phyloP scores from a whole-genome alignment of 2,329 filamentous ascomycete genomes.

The Pseudopyricularia cyperi region DNA sequence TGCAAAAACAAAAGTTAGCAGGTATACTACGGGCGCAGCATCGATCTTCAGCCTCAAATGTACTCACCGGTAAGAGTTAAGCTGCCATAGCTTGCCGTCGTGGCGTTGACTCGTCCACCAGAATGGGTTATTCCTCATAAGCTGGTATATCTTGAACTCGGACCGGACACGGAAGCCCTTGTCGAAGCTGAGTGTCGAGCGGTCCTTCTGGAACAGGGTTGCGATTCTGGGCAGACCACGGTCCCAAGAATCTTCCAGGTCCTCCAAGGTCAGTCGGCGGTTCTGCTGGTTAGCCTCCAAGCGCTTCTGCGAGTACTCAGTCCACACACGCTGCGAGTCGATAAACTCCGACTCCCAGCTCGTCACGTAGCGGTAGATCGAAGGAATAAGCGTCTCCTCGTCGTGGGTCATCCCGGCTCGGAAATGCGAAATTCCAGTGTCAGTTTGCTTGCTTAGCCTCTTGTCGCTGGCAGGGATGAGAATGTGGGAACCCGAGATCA shows the following conservation, averaged over 20 bases:
- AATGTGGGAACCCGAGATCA: conserved; percentile 98
- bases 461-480: conserved; percentile 96
- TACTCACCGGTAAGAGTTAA: conserved; percentile 53
- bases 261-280: conserved; percentile 82
- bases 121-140: conserved; percentile 99
- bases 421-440: conserved; percentile 93
- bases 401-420: conserved; percentile 96
- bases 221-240: conserved; percentile 96
- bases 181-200: conserved; percentile 93
- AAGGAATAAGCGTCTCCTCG: conserved; percentile 93
- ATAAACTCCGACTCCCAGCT: conserved; percentile 99
- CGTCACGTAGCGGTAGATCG: conserved; percentile 98
- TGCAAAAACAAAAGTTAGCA: background rate
- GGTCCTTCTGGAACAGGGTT: conserved; percentile 95
- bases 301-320: conserved; percentile 96
- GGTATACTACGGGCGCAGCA: background rate
- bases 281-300: conserved; percentile 97
- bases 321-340: conserved; percentile 97
- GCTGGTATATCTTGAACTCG: conserved; percentile 96
- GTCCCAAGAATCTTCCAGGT: conserved; percentile 97
- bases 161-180: conserved; percentile 93
- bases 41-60: background rate
- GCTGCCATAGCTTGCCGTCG: conserved; percentile 93
- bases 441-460: conserved; percentile 96
- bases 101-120: conserved; percentile 99